Evolutionary conservation across 2,329 filamentous ascomycete species (phyloP).

Genomic region (Clarireedia hainanense): DNA sequence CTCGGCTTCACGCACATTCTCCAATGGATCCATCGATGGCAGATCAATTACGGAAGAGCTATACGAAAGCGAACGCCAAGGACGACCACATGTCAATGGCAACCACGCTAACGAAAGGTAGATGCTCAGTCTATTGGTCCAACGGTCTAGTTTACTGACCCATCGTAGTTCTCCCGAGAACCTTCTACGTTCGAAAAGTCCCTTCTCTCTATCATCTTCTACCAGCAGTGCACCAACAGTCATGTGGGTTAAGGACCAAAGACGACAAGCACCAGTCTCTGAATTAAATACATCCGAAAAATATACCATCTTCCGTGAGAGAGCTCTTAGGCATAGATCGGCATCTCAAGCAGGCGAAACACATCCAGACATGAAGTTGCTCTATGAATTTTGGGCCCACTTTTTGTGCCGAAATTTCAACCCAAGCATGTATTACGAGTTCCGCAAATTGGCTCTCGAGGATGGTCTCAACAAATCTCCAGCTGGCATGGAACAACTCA

Average conservation of each 20-base stretch:
- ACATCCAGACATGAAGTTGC: constrained; percentile 52
- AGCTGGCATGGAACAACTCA: constrained; percentile 52
- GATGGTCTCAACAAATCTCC: constrained; percentile 48
- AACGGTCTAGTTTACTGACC: not conserved
- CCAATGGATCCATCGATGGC: constrained; percentile 48
- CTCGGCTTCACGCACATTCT: constrained; percentile 41
- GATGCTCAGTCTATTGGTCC: constrained; percentile 8
- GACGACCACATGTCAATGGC: constrained; percentile 29
- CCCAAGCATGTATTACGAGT: constrained; percentile 66
- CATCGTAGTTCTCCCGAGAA: constrained; percentile 22
- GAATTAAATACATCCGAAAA: constrained; percentile 29
- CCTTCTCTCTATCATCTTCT: constrained; percentile 16
- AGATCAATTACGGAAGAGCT: constrained; percentile 41
- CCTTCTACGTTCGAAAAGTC: constrained; percentile 21
- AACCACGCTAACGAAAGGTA: constrained; percentile 34
- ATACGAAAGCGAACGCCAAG: constrained; percentile 31
- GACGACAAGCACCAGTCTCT: constrained; percentile 27
- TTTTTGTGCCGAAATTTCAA: constrained; percentile 70
- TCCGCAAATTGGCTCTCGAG: constrained; percentile 57
- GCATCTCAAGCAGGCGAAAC: constrained; percentile 30
- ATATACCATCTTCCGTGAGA: constrained; percentile 32
- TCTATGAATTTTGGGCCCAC: constrained; percentile 70
- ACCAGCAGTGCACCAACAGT: constrained; percentile 27
- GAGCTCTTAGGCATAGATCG: constrained; percentile 34
- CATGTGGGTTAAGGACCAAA: constrained; percentile 32